Percentiles rank a stretch among this genome's conserved stretches.
Conservation (phyloP, 2,329 filamentous ascomycete species). For the Massarina eburnea region DNA sequence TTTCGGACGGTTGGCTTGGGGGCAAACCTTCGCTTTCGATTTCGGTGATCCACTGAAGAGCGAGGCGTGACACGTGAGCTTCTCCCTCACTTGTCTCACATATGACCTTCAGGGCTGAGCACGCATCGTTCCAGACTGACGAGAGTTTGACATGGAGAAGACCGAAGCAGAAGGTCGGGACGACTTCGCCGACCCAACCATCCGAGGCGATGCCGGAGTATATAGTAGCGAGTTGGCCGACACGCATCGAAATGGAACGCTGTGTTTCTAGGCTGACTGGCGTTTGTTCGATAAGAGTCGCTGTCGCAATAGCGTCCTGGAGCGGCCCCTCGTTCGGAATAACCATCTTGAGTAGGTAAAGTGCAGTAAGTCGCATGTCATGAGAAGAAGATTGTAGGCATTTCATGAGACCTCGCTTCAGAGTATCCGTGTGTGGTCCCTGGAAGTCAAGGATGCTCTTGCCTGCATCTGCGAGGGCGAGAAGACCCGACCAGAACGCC, state of each 20-base stretch:
- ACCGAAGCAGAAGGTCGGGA: slow-evolving; percentile 85
- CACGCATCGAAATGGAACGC: slow-evolving; percentile 78
- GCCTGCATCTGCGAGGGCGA: slow-evolving; percentile 67
- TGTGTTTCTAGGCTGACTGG: slow-evolving; percentile 75
- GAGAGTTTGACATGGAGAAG: slow-evolving; percentile 83
- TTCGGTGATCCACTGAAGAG: slow-evolving; percentile 71
- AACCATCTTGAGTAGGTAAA: slow-evolving; percentile 70
- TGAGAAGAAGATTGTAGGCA: slow-evolving; percentile 78
- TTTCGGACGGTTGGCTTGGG: slow-evolving; percentile 6
- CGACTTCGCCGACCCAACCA: slow-evolving; percentile 68
- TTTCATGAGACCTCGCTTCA: slow-evolving; percentile 66
- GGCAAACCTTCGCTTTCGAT: slow-evolving; percentile 12
- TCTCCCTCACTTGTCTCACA: slow-evolving; percentile 71
- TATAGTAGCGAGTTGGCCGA: slow-evolving; percentile 71
- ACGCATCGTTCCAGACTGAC: slow-evolving; percentile 84
- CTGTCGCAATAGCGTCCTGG: slow-evolving; percentile 59
- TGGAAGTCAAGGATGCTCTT: slow-evolving; percentile 53
- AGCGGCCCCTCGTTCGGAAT: slow-evolving; percentile 50
- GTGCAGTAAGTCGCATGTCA: slow-evolving; percentile 69
- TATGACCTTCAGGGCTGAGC: slow-evolving; percentile 73
- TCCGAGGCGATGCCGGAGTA: slow-evolving; percentile 63
- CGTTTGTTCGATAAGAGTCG: slow-evolving; percentile 78
- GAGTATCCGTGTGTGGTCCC: slow-evolving; percentile 60
- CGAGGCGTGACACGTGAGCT: slow-evolving; percentile 68
- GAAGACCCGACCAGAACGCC: slow-evolving; percentile 35